Conservation (phyloP, 345 rosid species). For the Sisymbrium altissimum region DNA sequence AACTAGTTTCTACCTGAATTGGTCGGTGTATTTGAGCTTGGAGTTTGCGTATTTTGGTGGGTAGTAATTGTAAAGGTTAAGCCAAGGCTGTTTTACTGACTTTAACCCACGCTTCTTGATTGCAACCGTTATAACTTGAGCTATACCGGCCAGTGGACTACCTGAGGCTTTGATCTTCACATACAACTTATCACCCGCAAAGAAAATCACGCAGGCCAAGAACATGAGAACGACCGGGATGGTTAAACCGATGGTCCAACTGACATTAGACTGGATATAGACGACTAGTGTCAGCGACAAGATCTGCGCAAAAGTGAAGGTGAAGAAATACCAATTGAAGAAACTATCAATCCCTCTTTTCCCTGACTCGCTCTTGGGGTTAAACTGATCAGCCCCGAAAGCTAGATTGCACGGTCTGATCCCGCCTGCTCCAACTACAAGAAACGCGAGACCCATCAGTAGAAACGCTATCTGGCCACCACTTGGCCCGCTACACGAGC, state of each 20-base stretch:
- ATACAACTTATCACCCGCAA: conserved; percentile 58
- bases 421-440: conserved; percentile 71
- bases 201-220: conserved; percentile 51
- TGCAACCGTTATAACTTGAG: conserved; percentile 53
- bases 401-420: conserved; percentile 77
- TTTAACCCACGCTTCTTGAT: conserved; percentile 49
- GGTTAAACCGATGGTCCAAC: conserved; percentile 74
- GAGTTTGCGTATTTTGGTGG: conserved; percentile 36
- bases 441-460: conserved; percentile 47
- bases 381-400: conserved; percentile 77
- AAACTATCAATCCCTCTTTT: conserved; percentile 69
- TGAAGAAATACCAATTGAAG: conserved; percentile 85
- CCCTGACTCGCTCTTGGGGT: conserved; percentile 64
- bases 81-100: conserved; percentile 42
- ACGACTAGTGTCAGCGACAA: conserved; percentile 62
- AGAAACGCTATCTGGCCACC: conserved; percentile 62
- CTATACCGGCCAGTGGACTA: conserved; percentile 63
- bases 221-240: conserved; percentile 67
- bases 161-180: conserved; percentile 69
- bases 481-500: conserved; percentile 48
- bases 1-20: conserved; percentile 24
- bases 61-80: conserved; percentile 31
- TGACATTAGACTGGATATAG: conserved; percentile 65
- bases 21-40: conserved; percentile 35
- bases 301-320: conserved; percentile 75